phyloP scores from a whole-genome alignment of 2,329 filamentous ascomycete genomes.

The Paecilomyces dactylethromorphus region DNA sequence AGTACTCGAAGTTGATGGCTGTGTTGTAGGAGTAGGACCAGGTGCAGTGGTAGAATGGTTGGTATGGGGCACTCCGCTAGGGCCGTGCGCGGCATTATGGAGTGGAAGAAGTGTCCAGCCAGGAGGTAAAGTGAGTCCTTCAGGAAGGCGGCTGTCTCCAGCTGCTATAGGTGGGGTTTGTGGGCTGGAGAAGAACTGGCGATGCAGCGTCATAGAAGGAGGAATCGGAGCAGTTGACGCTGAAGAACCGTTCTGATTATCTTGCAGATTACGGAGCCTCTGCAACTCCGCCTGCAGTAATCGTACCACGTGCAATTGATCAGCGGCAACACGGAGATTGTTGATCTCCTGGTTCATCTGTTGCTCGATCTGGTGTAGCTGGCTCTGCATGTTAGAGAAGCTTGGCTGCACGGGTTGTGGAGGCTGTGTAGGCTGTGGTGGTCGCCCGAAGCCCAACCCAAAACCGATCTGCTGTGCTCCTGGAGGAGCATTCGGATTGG shows the following conservation, averaged over 20 bases:
- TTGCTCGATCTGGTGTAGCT: slow-evolving; percentile 61
- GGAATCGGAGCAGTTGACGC: slow-evolving; percentile 4
- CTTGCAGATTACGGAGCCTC: slow-evolving; percentile 52
- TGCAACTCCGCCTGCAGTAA: slow-evolving; percentile 61
- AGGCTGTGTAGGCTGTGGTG: slow-evolving; percentile 15
- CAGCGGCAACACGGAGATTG: slow-evolving; percentile 55
- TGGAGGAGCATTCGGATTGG: slow-evolving; percentile 19
- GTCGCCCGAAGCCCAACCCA: slow-evolving; percentile 35
- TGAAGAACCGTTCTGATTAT: slow-evolving; percentile 8
- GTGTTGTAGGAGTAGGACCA: neutral
- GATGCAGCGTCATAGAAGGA: slow-evolving; percentile 17
- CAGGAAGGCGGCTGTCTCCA: slow-evolving; percentile 43
- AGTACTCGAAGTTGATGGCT: neutral
- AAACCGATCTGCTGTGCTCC: slow-evolving; percentile 34
- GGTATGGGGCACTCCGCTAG: neutral
- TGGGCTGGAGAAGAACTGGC: slow-evolving; percentile 23
- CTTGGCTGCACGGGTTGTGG: slow-evolving; percentile 13
- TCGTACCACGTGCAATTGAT: slow-evolving; percentile 63
- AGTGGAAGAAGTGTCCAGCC: slow-evolving; percentile 48
- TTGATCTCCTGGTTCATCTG: slow-evolving; percentile 63
- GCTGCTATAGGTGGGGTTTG: slow-evolving; percentile 26
- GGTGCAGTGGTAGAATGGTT: neutral
- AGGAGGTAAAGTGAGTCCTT: slow-evolving; percentile 45
- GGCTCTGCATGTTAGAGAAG: slow-evolving; percentile 43
- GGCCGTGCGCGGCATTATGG: slow-evolving; percentile 19